Evolutionary conservation across 805 yeast genomes (phyloP), one percentile per base, ranked within the genome.

Genomic region (Nakazawaea wickerhamii): DNA sequence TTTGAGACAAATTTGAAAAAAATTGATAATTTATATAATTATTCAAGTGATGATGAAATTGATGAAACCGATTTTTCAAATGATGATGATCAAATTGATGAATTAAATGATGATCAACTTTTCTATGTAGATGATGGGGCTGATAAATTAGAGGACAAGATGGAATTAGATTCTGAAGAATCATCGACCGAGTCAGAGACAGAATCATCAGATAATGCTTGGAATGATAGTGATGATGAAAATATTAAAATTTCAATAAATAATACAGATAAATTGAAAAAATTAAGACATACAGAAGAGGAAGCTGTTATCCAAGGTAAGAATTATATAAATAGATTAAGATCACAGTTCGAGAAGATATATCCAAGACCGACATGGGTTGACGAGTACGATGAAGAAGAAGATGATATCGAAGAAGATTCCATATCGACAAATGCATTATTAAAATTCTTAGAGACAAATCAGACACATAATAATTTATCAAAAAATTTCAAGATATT

Each of bases 201-300:
- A 7, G 63, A 55, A 4, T 57, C 57, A 37, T 61, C 55, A 3
- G 52, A 51, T 9, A 70, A 69, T 42, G 88, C 81, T 2, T 93
- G 99, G 99, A 60, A 60, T 13, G 99, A 93, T 63, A 82, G 95
- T 45, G 98, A 90, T 55, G 99, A 93, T 59, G 98, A 90, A 48
- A 70, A 69, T 34, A 51, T 85, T 20, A 64, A 66, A 17, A 70
- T 91, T 5, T 76, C 93, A 1, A 61, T 93, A 23, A 56, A 68
- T 13, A 59, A 73, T 1, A 65, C 81, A 1, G 81, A 82, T 49
- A 77, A 75, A 50, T 61, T 82, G 25, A 79, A 75, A 50, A 93
- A 91, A 63, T 69, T 93, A 51, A 77, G 96, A 54, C 69, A 71
- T 36, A 59, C 75, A 0, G 81, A 63, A 41, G 51, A 48, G 31